Percentiles rank a stretch among this genome's conserved stretches.
Conservation (phyloP, 2,329 filamentous ascomycete species). For the Alternaria alternata region DNA sequence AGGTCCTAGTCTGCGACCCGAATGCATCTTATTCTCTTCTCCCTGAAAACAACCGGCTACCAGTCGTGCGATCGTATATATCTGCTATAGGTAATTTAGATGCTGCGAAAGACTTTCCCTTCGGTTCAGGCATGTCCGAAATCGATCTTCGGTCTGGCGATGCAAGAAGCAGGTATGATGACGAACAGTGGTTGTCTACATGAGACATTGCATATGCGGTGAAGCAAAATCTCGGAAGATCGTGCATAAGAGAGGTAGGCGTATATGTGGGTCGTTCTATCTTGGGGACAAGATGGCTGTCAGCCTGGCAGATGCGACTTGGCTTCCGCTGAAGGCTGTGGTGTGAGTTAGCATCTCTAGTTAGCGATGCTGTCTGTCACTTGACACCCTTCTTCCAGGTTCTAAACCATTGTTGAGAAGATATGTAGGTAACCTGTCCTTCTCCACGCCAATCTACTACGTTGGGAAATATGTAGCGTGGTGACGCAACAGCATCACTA, state of each 20-base stretch:
- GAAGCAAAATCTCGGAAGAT: constrained; percentile 14
- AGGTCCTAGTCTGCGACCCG: background rate
- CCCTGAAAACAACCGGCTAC: background rate
- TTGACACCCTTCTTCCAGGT: background rate
- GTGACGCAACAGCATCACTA: background rate
- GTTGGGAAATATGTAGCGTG: background rate
- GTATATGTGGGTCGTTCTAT: constrained; percentile 12
- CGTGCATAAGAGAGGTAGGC: constrained; percentile 1
- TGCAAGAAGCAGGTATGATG: constrained; percentile 5
- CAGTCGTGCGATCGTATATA: background rate
- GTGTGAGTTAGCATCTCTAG: background rate
- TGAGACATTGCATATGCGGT: constrained; percentile 11
- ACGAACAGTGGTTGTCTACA: constrained; percentile 4
- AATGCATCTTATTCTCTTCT: background rate
- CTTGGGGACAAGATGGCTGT: background rate
- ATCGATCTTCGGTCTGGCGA: background rate
- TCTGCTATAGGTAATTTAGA: background rate
- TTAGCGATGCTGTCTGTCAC: background rate
- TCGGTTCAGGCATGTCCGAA: background rate
- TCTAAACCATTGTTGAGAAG: background rate
- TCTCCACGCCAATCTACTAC: background rate
- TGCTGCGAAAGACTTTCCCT: background rate
- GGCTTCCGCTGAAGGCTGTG: background rate
- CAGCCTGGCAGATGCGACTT: background rate
- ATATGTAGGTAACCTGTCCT: background rate